Percentiles rank a stretch among this genome's conserved stretches.
phyloP scores from a whole-genome alignment of 176 grass and related monocot species.

The Canna indica region DNA sequence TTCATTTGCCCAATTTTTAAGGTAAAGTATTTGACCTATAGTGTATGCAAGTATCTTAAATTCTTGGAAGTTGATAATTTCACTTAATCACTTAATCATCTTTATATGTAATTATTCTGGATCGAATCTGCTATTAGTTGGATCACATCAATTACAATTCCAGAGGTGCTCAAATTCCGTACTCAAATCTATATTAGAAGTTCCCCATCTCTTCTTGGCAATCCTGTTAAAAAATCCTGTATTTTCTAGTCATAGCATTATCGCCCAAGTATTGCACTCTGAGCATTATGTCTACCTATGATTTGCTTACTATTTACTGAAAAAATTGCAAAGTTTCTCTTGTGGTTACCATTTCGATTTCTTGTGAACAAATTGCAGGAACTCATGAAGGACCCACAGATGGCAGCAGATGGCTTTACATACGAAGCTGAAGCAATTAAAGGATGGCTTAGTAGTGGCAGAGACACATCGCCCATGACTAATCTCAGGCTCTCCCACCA shows the following conservation, averaged over 20 bases:
- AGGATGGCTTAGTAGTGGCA: conserved; percentile 37
- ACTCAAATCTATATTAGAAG: too few species aligned
- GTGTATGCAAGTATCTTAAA: conserved; percentile 6
- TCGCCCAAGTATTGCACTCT: too few species aligned
- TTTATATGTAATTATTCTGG: background rate
- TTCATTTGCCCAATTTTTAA: conserved; percentile 49
- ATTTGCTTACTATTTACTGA: background rate
- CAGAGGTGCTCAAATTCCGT: too few species aligned
- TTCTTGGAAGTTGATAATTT: too few species aligned
- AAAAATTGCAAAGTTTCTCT: background rate
- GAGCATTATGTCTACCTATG: background rate
- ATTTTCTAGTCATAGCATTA: too few species aligned
- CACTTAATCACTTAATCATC: background rate
- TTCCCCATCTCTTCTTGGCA: too few species aligned
- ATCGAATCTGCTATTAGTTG: too few species aligned
- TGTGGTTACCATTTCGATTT: background rate
- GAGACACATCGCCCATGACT: conserved; percentile 46
- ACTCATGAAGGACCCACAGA: conserved; percentile 56
- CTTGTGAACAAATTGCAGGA: conserved; percentile 31
- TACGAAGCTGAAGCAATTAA: conserved; percentile 61
- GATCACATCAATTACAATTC: too few species aligned
- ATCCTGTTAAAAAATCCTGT: too few species aligned
- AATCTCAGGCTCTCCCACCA: conserved; percentile 41
- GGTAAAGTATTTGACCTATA: conserved; percentile 21
- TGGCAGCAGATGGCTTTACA: conserved; percentile 58